A percentile compares a stretch with the other conserved stretches of the same genome.
Conservation (phyloP, 306 rosid species). For the Geum urbanum region DNA sequence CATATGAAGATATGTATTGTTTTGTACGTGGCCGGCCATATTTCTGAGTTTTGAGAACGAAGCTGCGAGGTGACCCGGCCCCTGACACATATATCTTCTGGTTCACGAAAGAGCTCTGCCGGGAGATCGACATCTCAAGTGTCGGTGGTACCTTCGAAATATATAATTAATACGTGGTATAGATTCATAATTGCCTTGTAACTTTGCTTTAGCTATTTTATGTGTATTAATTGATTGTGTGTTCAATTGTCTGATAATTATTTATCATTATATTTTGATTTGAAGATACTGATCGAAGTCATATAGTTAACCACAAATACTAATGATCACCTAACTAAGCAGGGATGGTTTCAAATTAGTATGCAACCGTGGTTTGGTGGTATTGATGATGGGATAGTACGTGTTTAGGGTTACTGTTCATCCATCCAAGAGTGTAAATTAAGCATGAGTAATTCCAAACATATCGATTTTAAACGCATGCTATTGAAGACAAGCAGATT, state of each 20-base stretch:
- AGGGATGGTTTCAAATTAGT: background rate
- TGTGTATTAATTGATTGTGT: too few relatives aligned
- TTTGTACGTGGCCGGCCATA: too few relatives aligned
- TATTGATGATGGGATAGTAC: background rate
- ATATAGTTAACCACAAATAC: too few relatives aligned
- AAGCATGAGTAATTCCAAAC: background rate
- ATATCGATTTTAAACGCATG: background rate
- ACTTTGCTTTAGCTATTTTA: too few relatives aligned
- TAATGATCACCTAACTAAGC: too few relatives aligned
- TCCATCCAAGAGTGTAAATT: background rate
- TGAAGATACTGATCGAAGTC: too few relatives aligned
- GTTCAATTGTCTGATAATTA: too few relatives aligned
- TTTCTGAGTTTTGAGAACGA: too few relatives aligned
- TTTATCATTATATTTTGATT: too few relatives aligned
- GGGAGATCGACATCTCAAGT: background rate
- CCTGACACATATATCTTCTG: constrained; percentile 1
- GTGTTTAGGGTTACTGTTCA: background rate
- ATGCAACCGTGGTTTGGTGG: constrained; percentile 12
- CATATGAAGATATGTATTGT: too few relatives aligned
- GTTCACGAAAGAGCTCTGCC: background rate
- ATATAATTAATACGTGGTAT: too few relatives aligned
- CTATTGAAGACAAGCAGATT: background rate
- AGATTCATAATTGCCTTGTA: too few relatives aligned
- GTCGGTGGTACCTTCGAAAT: constrained; percentile 3
- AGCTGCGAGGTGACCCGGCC: background rate